Evolutionary conservation across 2,329 filamentous ascomycete species (phyloP).

Genomic region (Fusarium sp.): DNA sequence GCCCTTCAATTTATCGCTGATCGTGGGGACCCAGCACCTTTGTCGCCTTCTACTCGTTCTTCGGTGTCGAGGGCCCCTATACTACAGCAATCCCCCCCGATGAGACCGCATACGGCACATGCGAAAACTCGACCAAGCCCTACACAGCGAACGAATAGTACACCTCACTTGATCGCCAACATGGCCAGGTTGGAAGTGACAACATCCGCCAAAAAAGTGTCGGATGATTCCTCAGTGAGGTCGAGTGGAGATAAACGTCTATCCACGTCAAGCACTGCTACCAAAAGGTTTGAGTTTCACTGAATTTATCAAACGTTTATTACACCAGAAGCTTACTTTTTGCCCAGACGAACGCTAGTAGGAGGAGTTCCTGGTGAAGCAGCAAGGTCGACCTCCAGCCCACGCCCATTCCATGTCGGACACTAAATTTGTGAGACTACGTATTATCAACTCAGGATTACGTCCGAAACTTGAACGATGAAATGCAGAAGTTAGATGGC

Average conservation of each 20-base stretch:
- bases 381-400: conserved; percentile 57
- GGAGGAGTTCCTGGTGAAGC: conserved; percentile 60
- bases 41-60: conserved; percentile 50
- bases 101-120: conserved; percentile 66
- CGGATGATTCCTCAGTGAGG: conserved; percentile 51
- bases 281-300: conserved; percentile 69
- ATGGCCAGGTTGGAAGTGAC: conserved; percentile 42
- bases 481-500: conserved; percentile 63
- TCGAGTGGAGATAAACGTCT: conserved; percentile 59
- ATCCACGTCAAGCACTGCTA: conserved; percentile 66
- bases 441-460: conserved; percentile 49
- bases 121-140: conserved; percentile 59
- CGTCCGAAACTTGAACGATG: conserved; percentile 53
- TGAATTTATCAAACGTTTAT: conserved; percentile 70
- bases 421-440: conserved; percentile 58
- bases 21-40: conserved; percentile 52
- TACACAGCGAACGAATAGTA: conserved; percentile 60
- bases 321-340: conserved; percentile 69
- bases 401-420: conserved; percentile 50
- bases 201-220: conserved; percentile 39
- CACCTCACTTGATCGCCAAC: conserved; percentile 57
- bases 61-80: conserved; percentile 45
- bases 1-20: conserved; percentile 64
- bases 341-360: conserved; percentile 66
- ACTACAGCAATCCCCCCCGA: conserved; percentile 43